Conservation (phyloP, 1,139 yeast genomes). For the Debaryomycetaceae sp. region DNA sequence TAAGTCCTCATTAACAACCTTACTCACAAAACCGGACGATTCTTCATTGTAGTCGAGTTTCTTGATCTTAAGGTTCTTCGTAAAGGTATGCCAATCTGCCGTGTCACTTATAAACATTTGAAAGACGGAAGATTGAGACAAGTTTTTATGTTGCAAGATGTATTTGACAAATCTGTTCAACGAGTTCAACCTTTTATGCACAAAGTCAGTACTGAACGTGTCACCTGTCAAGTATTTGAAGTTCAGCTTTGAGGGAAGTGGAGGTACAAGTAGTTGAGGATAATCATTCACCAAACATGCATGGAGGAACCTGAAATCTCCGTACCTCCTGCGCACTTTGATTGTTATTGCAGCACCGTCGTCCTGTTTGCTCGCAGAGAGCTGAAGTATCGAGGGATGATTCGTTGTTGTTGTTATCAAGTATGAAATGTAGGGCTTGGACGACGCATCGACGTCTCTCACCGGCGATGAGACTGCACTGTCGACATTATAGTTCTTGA, state of each 20-base stretch:
- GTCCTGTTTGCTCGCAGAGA: slow-evolving; percentile 16
- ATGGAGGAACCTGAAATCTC: slow-evolving; percentile 77
- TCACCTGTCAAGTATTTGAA: slow-evolving; percentile 95
- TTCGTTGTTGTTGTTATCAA: slow-evolving; percentile 63
- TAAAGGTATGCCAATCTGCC: slow-evolving; percentile 79
- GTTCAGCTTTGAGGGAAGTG: slow-evolving; percentile 89
- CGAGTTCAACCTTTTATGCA: slow-evolving; percentile 79
- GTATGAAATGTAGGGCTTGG: slow-evolving; percentile 79
- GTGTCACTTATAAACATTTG: slow-evolving; percentile 73
- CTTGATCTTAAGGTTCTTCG: slow-evolving; percentile 53
- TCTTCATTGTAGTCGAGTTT: slow-evolving; percentile 18
- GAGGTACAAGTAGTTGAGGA: slow-evolving; percentile 87
- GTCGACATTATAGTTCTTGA: slow-evolving; percentile 26
- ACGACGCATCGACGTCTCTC: slow-evolving; percentile 71
- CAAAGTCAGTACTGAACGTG: slow-evolving; percentile 75
- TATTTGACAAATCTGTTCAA: slow-evolving; percentile 73
- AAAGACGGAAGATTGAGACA: slow-evolving; percentile 68
- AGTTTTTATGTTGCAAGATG: slow-evolving; percentile 66
- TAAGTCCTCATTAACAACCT: slow-evolving; percentile 55
- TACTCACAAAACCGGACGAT: slow-evolving; percentile 30
- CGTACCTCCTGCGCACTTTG: slow-evolving; percentile 71
- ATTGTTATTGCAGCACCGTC: slow-evolving; percentile 32
- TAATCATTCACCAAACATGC: slow-evolving; percentile 71
- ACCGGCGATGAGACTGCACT: slow-evolving; percentile 66
- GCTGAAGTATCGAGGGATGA: slow-evolving; percentile 40